A percentile compares a stretch with the other conserved stretches of the same genome.
phyloP scores from a whole-genome alignment of 495 filamentous ascomycete genomes.

The Podospora bellae-mahoneyi region DNA sequence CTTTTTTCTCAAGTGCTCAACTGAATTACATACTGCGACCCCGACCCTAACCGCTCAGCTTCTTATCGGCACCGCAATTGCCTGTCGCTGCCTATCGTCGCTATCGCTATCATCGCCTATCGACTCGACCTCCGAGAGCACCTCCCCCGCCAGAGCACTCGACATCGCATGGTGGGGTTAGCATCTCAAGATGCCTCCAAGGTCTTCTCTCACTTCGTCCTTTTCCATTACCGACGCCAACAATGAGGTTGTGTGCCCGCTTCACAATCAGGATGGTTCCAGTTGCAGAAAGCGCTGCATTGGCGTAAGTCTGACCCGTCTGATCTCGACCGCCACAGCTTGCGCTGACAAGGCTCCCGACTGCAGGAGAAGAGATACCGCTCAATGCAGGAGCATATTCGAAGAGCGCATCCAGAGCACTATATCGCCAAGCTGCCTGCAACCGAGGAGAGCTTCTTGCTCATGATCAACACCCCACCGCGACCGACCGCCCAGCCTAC shows the following conservation, averaged over 20 bases:
- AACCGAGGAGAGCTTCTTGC: conserved; percentile 94
- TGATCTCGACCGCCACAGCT: conserved; percentile 24
- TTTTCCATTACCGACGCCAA: conserved; percentile 89
- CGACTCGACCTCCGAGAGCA: conserved; percentile 22
- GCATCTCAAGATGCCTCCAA: conserved; percentile 68
- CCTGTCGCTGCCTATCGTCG: conserved; percentile 13
- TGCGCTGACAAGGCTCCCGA: conserved; percentile 7
- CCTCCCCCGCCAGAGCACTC: conserved; percentile 29
- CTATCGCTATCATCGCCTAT: conserved; percentile 31
- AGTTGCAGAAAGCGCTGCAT: conserved; percentile 96
- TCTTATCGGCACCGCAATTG: not conserved
- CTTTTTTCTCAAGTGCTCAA: conserved; percentile 31
- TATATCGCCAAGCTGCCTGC: conserved; percentile 98
- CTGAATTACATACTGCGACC: conserved; percentile 26
- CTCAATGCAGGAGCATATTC: conserved; percentile 99
- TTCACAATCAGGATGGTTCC: conserved; percentile 94
- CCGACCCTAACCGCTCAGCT: not conserved
- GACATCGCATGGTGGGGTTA: conserved; percentile 52
- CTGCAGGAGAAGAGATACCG: conserved; percentile 91
- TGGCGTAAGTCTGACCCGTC: conserved; percentile 69
- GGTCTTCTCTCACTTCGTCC: conserved; percentile 80
- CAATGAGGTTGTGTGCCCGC: conserved; percentile 94
- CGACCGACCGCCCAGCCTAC: conserved; percentile 50
- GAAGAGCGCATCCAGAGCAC: conserved; percentile 93
- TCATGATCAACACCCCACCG: conserved; percentile 90